Conservation (phyloP, 257 asterid species). For the Penstemon davidsonii region DNA sequence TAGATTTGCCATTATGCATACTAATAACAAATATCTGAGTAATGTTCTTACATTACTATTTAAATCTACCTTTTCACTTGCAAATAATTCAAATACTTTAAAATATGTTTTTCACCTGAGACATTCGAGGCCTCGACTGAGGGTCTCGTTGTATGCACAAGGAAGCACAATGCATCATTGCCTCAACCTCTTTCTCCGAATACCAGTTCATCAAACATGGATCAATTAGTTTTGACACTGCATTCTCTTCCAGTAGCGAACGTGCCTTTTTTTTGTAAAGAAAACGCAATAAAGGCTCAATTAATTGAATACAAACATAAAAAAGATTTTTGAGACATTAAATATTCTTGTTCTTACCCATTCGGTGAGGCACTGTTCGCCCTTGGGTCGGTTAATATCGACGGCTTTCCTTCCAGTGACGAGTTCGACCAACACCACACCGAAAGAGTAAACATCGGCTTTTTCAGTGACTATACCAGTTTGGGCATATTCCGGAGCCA, state of each 20-base stretch:
- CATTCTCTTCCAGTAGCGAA: conserved; percentile 57
- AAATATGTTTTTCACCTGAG: conserved; percentile 53
- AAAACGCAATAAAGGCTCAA: too few relatives aligned
- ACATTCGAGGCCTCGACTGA: conserved; percentile 75
- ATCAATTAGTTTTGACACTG: conserved; percentile 51
- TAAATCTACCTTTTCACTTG: not conserved
- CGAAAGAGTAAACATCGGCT: conserved; percentile 79
- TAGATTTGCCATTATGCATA: too few relatives aligned
- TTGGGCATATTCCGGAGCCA: conserved; percentile 91
- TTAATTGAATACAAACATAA: not conserved
- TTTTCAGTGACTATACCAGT: conserved; percentile 81
- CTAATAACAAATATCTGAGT: too few relatives aligned
- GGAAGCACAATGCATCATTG: conserved; percentile 63
- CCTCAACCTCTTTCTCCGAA: conserved; percentile 52
- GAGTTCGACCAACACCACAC: conserved; percentile 74
- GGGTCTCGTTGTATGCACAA: conserved; percentile 73
- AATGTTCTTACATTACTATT: too few relatives aligned
- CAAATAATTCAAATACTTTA: not conserved
- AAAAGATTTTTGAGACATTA: not conserved
- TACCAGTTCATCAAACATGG: conserved; percentile 52
- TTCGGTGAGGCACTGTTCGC: conserved; percentile 76
- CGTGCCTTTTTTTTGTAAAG: conserved; percentile 56
- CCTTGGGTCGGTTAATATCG: conserved; percentile 72
- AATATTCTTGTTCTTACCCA: conserved; percentile 58
- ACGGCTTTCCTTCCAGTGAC: conserved; percentile 87